A percentile compares a stretch with the other conserved stretches of the same genome.
Conservation (phyloP, 2,329 filamentous ascomycete species). For the Sporothrix brasiliensis region DNA sequence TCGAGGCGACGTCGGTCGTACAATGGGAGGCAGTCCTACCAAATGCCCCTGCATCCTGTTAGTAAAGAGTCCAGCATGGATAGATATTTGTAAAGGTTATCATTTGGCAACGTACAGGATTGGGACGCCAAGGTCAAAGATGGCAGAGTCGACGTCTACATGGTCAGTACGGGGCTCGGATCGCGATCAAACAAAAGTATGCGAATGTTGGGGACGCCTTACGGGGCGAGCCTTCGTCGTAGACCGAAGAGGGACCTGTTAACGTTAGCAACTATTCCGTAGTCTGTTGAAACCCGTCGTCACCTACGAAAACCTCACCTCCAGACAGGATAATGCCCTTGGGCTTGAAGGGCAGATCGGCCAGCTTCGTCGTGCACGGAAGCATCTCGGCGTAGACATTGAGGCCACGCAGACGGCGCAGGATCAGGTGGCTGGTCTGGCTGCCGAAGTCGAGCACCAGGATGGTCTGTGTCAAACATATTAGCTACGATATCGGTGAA, state of each 20-base stretch:
- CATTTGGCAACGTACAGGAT: constrained; percentile 37
- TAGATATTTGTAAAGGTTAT: not conserved
- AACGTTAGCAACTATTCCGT: not conserved
- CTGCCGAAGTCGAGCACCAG: constrained; percentile 72
- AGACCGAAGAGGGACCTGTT: constrained; percentile 45
- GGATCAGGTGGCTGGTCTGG: constrained; percentile 75
- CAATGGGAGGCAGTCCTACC: not conserved
- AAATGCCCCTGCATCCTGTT: constrained; percentile 6
- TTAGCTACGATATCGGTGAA: not conserved
- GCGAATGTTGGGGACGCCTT: constrained; percentile 35
- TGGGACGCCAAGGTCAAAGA: constrained; percentile 63
- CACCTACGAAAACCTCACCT: not conserved
- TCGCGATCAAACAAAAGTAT: not conserved
- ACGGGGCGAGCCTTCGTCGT: constrained; percentile 42
- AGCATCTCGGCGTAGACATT: constrained; percentile 79
- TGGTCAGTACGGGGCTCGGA: not conserved
- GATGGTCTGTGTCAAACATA: constrained; percentile 58
- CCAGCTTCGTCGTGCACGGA: constrained; percentile 79
- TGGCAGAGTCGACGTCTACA: constrained; percentile 71
- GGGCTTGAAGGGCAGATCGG: constrained; percentile 76
- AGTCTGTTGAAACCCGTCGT: not conserved
- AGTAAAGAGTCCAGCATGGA: not conserved
- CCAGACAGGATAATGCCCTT: constrained; percentile 74
- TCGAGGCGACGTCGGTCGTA: not conserved
- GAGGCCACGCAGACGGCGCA: constrained; percentile 73